Conservation (phyloP, 1,284 basidiomycete species). For the Gomphus bonarii region DNA sequence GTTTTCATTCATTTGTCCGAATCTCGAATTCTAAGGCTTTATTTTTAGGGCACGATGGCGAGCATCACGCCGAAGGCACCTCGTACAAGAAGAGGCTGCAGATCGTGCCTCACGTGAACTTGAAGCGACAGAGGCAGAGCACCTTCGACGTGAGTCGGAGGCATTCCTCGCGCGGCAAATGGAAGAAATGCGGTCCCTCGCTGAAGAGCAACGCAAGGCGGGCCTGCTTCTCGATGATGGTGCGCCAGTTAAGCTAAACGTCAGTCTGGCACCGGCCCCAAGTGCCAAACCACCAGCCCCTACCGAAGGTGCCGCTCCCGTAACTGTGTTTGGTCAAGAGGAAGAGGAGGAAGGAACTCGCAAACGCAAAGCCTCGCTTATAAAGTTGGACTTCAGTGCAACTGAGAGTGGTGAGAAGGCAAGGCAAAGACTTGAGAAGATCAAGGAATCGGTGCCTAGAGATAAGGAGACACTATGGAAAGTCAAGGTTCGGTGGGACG, state of each 20-base stretch:
- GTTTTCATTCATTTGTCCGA: conserved; percentile 12
- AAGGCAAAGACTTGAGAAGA: conserved; percentile 66
- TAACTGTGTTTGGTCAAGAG: conserved; percentile 57
- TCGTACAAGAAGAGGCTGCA: conserved; percentile 65
- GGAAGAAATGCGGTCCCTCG: conserved; percentile 83
- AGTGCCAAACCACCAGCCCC: conserved; percentile 35
- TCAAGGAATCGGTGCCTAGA: conserved; percentile 56
- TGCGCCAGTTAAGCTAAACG: conserved; percentile 74
- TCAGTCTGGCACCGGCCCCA: conserved; percentile 44
- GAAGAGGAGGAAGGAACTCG: conserved; percentile 69
- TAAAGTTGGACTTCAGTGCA: conserved; percentile 78
- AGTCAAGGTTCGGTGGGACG: conserved; percentile 78
- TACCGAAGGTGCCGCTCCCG: conserved; percentile 36
- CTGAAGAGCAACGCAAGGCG: conserved; percentile 78
- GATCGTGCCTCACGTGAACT: conserved; percentile 74
- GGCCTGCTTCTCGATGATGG: conserved; percentile 86
- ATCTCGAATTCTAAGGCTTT: background rate
- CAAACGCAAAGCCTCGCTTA: conserved; percentile 71
- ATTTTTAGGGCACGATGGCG: conserved; percentile 62
- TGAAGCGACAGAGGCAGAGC: conserved; percentile 77
- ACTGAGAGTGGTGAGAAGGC: conserved; percentile 68
- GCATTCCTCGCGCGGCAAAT: conserved; percentile 82
- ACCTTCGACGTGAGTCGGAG: conserved; percentile 77
- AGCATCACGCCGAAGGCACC: conserved; percentile 49
- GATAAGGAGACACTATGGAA: conserved; percentile 72